Base-by-base conservation (phyloP, 257 asterid species). In the Plantago major region DNA sequence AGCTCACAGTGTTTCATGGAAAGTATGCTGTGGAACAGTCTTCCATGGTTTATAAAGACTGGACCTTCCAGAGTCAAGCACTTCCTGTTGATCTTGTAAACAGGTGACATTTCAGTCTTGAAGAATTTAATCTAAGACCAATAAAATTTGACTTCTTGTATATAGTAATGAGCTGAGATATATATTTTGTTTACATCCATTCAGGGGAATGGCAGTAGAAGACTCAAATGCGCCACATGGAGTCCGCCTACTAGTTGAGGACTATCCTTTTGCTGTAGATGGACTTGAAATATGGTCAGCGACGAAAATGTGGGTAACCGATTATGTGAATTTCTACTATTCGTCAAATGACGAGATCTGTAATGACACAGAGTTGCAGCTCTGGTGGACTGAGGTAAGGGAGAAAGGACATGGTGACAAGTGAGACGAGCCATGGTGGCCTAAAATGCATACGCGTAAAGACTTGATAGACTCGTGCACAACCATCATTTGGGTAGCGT, bases 51-150 rank as follows among this genome's bases (percentile, higher is more conserved):
- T 86, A 86, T 43, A 81, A 74, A 74, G 67, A 73, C 12, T 86
- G 95, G 95, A 52, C 11, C 28, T 83, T 86, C 55, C 72, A 76
- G 1, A 84, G 81, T 28, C 92, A 86, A 48, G 92, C 92, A 9
- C 91, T 86, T 28, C 92, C 95, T 0, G 75, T 50, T 52, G 95
- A 86, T 61, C 80, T 86, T 16, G 18, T 86, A 26, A 84, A 86
- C 53, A 84, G 92, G 90, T 81, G 61, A 56, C 3, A 1, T 2
- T 12, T 28, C 7, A 5, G n/a, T 30, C 60, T 19, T 43, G 8
- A 43, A 43, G 14, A 8, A 2, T 43, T 43, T 8, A 43, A 43
- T 8, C 14, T 8, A 43, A 8, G 5, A 2, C 37, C 37, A 2
- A 5, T 62, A 46, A 13, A 37, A 38, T 9, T 6, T 28, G 38